Percentiles rank a stretch among this genome's conserved stretches.
These are phyloP conservation scores for Hylodesmum podocarpum DNA, from an alignment of 306 rosid species.

Conservation along the genomic window DNA sequence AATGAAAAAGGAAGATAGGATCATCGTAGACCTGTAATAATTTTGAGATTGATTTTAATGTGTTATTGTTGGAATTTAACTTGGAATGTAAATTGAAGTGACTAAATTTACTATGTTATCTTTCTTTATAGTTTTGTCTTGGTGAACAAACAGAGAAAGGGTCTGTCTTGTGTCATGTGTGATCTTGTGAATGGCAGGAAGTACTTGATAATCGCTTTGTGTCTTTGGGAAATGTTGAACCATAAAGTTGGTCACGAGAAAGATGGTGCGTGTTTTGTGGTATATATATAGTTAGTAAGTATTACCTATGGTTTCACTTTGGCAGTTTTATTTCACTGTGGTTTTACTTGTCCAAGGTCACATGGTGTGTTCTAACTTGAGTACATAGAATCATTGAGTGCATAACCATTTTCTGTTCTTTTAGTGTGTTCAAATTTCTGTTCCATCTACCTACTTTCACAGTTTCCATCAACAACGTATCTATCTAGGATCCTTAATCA, in stretches of 20 bases:
- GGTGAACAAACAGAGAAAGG: constrained; percentile 28
- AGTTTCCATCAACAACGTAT: too few species aligned
- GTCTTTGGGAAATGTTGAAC: constrained; percentile 23
- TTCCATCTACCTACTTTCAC: neutral
- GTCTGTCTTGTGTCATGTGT: constrained; percentile 26
- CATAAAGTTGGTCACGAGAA: constrained; percentile 29
- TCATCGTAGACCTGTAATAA: constrained; percentile 22
- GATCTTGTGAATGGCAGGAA: constrained; percentile 10
- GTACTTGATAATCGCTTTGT: neutral
- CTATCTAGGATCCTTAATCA: too few species aligned
- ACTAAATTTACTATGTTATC: neutral
- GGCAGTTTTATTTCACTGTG: neutral
- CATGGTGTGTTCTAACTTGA: constrained; percentile 23
- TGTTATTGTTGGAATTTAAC: constrained; percentile 23
- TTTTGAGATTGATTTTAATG: constrained; percentile 8
- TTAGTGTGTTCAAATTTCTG: neutral
- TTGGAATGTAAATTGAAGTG: constrained; percentile 4
- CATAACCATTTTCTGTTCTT: neutral
- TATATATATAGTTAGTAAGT: constrained; percentile 1
- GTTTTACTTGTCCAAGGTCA: constrained; percentile 1
- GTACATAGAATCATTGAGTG: neutral
- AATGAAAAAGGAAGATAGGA: constrained; percentile 25
- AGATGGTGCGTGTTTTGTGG: constrained; percentile 23
- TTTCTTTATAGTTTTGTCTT: neutral
- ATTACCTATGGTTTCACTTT: neutral